These are phyloP conservation scores for Coniella vitis DNA, from an alignment of 2,329 filamentous ascomycete genomes.

Conservation along the genomic window DNA sequence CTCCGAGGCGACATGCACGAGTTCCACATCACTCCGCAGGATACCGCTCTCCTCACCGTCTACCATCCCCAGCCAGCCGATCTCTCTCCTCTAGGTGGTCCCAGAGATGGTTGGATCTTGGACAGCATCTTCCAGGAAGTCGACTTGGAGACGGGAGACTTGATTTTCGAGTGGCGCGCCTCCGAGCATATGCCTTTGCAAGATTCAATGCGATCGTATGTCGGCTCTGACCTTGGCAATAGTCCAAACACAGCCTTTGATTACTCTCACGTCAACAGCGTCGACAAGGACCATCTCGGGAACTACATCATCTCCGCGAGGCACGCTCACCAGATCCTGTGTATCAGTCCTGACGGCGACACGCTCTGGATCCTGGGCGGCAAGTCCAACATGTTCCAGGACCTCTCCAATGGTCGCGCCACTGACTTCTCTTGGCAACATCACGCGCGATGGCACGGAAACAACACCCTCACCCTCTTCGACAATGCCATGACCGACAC, in stretches of 20 bases:
- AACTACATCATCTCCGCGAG: constrained; percentile 32
- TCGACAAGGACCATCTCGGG: constrained; percentile 27
- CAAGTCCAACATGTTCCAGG: constrained; percentile 26
- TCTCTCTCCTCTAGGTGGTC: constrained; percentile 25
- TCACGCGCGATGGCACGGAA: constrained; percentile 27
- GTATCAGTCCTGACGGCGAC: constrained; percentile 25
- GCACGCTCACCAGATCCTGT: constrained; percentile 24
- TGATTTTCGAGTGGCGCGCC: constrained; percentile 32
- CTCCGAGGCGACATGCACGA: constrained; percentile 34
- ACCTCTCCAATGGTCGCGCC: constrained; percentile 27
- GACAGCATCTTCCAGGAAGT: constrained; percentile 34
- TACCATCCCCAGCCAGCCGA: constrained; percentile 30
- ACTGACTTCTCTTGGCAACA: constrained; percentile 33
- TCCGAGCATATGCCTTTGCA: constrained; percentile 25
- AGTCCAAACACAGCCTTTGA: constrained; percentile 27
- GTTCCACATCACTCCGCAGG: constrained; percentile 33
- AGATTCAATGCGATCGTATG: constrained; percentile 23
- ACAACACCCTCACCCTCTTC: constrained; percentile 30
- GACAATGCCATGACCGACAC: constrained; percentile 32
- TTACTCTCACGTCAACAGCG: constrained; percentile 32
- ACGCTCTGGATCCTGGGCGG: constrained; percentile 32
- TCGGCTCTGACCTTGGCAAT: constrained; percentile 22
- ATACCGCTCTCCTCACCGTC: constrained; percentile 35
- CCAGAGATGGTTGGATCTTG: constrained; percentile 25
- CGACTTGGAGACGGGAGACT: constrained; percentile 28